phyloP scores from a whole-genome alignment of 371 early-diverging fungal genomes.

The Dinochytrium kinnereticum region DNA sequence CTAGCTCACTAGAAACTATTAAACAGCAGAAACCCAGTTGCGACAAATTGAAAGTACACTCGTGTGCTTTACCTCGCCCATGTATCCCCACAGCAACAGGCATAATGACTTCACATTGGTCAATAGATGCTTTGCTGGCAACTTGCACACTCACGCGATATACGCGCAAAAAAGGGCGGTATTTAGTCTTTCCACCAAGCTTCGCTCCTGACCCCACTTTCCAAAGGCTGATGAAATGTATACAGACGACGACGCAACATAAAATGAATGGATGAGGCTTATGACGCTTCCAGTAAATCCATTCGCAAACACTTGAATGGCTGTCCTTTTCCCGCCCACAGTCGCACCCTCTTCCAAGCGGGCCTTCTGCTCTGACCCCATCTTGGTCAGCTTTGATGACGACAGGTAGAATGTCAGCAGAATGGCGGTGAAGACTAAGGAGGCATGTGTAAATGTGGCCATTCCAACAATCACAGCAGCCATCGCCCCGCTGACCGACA shows the following conservation, averaged over 20 bases:
- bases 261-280: slow-evolving; percentile 63
- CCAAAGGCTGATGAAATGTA: background rate
- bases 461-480: slow-evolving; percentile 79
- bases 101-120: slow-evolving; percentile 65
- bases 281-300: slow-evolving; percentile 72
- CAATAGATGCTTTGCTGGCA: background rate
- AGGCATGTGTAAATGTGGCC: slow-evolving; percentile 69
- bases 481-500: slow-evolving; percentile 71
- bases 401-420: slow-evolving; percentile 78
- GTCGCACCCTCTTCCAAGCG: slow-evolving; percentile 63
- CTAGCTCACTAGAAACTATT: slow-evolving; percentile 76
- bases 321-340: slow-evolving; percentile 64
- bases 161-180: slow-evolving; percentile 28
- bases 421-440: slow-evolving; percentile 63
- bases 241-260: slow-evolving; percentile 18
- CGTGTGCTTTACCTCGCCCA: slow-evolving; percentile 66
- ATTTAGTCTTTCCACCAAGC: slow-evolving; percentile 22
- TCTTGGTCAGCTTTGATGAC: slow-evolving; percentile 78
- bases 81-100: slow-evolving; percentile 87
- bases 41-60: background rate
- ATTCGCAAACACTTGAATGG: slow-evolving; percentile 82
- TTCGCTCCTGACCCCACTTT: slow-evolving; percentile 2
- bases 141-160: slow-evolving; percentile 22
- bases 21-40: no score
- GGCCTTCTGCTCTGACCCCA: slow-evolving; percentile 71